Conservation (phyloP, 768 basidiomycete species). For the Suillus brevipes region DNA sequence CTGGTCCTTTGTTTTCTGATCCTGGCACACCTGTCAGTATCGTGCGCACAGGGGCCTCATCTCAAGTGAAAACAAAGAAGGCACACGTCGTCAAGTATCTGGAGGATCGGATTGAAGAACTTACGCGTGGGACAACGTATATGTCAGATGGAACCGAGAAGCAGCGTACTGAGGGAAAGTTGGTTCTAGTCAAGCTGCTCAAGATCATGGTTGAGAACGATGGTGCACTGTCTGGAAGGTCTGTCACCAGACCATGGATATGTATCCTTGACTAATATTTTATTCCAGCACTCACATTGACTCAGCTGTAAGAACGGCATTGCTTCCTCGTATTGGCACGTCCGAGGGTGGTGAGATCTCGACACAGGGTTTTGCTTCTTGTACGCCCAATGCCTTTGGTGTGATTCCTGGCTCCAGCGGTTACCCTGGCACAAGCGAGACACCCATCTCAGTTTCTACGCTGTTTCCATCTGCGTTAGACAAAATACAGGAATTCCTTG, state of each 20-base stretch:
- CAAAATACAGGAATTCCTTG: constrained; percentile 74
- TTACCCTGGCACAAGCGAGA: constrained; percentile 39
- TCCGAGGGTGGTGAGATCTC: constrained; percentile 23
- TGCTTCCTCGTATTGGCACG: constrained; percentile 58
- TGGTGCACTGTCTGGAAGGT: constrained; percentile 86
- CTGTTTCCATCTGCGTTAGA: constrained; percentile 67
- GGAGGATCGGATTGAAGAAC: constrained; percentile 70
- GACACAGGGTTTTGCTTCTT: constrained; percentile 34
- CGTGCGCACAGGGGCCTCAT: constrained; percentile 58
- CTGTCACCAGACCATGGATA: constrained; percentile 11
- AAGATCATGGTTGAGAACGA: constrained; percentile 87
- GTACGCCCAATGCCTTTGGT: constrained; percentile 22
- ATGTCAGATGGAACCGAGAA: constrained; percentile 53
- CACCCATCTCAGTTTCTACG: constrained; percentile 56
- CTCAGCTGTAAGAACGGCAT: constrained; percentile 66
- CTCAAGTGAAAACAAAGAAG: constrained; percentile 83
- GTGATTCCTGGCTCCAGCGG: constrained; percentile 17
- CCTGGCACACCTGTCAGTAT: constrained; percentile 64
- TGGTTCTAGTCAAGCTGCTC: constrained; percentile 71
- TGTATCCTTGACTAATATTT: constrained; percentile 19
- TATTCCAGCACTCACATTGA: constrained; percentile 61
- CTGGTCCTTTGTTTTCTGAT: constrained; percentile 87
- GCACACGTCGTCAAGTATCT: constrained; percentile 76
- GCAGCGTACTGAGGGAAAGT: constrained; percentile 70
- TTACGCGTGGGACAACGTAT: constrained; percentile 76